Conservation (phyloP, 331 rosid genomes). For the Malus hybrid region DNA sequence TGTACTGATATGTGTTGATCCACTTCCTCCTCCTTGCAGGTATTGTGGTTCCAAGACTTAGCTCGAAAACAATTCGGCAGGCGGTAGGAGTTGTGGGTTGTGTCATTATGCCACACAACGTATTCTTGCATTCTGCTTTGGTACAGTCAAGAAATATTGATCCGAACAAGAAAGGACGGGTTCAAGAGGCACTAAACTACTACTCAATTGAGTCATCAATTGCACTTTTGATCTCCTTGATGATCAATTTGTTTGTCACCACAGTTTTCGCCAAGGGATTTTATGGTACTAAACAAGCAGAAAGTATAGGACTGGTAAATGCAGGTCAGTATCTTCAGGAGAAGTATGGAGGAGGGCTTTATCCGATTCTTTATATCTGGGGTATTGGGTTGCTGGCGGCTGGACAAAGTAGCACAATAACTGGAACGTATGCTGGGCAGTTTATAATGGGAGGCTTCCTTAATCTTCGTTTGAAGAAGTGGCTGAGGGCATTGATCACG, state of each 20-base stretch:
- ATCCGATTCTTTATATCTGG: constrained; percentile 91
- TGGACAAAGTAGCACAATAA: constrained; percentile 85
- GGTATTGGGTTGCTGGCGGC: constrained; percentile 85
- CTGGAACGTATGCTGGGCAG: constrained; percentile 90
- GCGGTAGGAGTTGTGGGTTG: constrained; percentile 91
- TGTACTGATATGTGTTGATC: constrained; percentile 7
- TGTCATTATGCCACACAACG: constrained; percentile 90
- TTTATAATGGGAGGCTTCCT: constrained; percentile 94
- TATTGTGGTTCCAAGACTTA: constrained; percentile 67
- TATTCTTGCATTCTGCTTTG: constrained; percentile 79
- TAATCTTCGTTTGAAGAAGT: constrained; percentile 76
- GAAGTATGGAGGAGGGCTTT: constrained; percentile 71
- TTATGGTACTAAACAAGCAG: constrained; percentile 56
- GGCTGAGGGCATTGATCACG: constrained; percentile 81
- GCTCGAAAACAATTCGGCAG: constrained; percentile 80
- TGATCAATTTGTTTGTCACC: constrained; percentile 75
- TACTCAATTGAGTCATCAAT: constrained; percentile 66
- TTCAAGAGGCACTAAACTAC: constrained; percentile 84
- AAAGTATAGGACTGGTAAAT: constrained; percentile 67
- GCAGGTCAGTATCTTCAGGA: constrained; percentile 79
- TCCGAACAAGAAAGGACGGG: constrained; percentile 54
- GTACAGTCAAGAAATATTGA: constrained; percentile 78
- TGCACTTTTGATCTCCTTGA: constrained; percentile 64
- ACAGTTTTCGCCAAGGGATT: constrained; percentile 78
- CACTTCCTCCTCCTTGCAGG: constrained; percentile 35